These are phyloP conservation scores for Dioscorea alata DNA, from an alignment of 106 monocot genomes.

Conservation along the genomic window DNA sequence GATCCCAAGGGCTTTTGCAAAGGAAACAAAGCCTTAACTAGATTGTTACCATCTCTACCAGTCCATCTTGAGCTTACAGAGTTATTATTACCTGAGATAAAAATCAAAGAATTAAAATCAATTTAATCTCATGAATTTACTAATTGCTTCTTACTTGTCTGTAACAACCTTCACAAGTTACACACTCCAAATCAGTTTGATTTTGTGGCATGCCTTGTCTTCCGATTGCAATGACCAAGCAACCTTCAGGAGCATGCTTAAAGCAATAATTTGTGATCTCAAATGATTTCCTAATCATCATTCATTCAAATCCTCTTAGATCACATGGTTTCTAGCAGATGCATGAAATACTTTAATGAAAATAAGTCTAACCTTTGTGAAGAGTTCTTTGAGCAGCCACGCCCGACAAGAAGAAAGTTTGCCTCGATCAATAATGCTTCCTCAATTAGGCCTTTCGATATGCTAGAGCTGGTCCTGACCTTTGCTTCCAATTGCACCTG, in stretches of 20 bases:
- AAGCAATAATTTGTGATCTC: conserved; percentile 46
- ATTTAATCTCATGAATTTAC: conserved; percentile 4
- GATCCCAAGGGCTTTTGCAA: conserved; percentile 21
- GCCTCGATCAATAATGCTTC: conserved; percentile 41
- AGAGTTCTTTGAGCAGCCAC: conserved; percentile 31
- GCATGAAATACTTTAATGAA: too few relatives aligned
- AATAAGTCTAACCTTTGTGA: conserved; percentile 18
- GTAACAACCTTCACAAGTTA: too few relatives aligned
- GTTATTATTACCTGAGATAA: too few relatives aligned
- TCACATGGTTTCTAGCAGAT: too few relatives aligned
- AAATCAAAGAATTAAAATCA: neutral
- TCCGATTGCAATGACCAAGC: conserved; percentile 44
- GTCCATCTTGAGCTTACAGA: too few relatives aligned
- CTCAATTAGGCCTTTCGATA: conserved; percentile 42
- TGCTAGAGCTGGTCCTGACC: conserved; percentile 29
- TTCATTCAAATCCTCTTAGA: neutral
- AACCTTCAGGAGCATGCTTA: conserved; percentile 42
- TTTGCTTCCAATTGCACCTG: conserved; percentile 55
- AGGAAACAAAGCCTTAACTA: too few relatives aligned
- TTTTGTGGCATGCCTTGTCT: conserved; percentile 7
- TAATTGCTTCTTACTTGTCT: neutral
- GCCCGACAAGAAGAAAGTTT: conserved; percentile 28
- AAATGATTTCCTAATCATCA: conserved; percentile 25
- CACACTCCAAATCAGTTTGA: conserved; percentile 4
- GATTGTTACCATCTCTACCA: too few relatives aligned